Percentiles rank a stretch among this genome's conserved stretches.
Evolutionary conservation across 371 early-diverging fungal species (phyloP).

Genomic region (Chytridiales sp.): DNA sequence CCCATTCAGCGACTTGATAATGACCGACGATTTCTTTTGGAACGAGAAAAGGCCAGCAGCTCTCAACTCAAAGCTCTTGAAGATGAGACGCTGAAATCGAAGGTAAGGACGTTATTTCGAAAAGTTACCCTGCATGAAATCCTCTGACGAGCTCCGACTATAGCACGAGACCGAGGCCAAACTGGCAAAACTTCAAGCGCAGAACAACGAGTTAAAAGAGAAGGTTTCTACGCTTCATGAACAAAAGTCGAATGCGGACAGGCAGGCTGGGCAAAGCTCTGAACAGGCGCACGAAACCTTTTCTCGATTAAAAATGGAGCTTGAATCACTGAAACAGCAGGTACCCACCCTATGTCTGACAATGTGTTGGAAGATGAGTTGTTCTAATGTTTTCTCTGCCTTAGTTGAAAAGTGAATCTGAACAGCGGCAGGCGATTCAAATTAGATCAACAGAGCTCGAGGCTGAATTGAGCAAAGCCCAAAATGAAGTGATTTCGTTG

Average conservation of each 20-base stretch:
- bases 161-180: conserved; percentile 4
- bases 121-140: neutral
- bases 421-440: neutral
- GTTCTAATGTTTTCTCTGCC: neutral
- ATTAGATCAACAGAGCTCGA: conserved; percentile 9
- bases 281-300: neutral
- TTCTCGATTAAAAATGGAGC: neutral
- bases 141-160: neutral
- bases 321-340: neutral
- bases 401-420: conserved; percentile 1
- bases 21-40: conserved; percentile 47
- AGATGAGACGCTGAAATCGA: conserved; percentile 5
- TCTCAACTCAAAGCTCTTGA: conserved; percentile 29
- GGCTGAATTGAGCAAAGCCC: neutral
- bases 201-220: conserved; percentile 4
- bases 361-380: neutral
- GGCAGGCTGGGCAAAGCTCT: neutral
- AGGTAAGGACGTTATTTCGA: conserved; percentile 15
- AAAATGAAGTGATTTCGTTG: neutral
- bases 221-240: conserved; percentile 1
- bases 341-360: conserved; percentile 1
- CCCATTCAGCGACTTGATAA: conserved; percentile 42
- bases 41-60: conserved; percentile 38
- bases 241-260: neutral
- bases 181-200: conserved; percentile 7